phyloP scores from a whole-genome alignment of 129 eudicot species.

The Helichrysum umbraculigerum region DNA sequence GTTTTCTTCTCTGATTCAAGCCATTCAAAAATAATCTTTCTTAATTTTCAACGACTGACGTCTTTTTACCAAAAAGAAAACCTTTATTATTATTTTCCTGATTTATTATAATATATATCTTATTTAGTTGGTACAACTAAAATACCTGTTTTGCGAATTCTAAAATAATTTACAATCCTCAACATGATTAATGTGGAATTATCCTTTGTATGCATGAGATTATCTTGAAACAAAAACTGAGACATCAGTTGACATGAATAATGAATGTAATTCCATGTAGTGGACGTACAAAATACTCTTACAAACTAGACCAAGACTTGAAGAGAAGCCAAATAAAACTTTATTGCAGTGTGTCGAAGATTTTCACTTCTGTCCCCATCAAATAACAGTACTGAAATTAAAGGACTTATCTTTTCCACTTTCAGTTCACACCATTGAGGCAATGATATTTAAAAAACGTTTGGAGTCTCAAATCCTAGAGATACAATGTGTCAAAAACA shows the following conservation, averaged over 20 bases:
- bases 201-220: neutral
- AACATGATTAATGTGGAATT: neutral
- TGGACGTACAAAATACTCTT: conserved; percentile 9
- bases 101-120: too few relatives aligned
- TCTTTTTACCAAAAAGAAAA: too few relatives aligned
- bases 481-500: neutral
- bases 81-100: too few relatives aligned
- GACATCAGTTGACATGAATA: neutral
- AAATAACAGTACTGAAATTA: neutral
- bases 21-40: neutral
- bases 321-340: conserved; percentile 4
- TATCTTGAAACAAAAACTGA: neutral
- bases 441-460: neutral
- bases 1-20: neutral
- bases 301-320: conserved; percentile 10
- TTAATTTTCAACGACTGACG: neutral
- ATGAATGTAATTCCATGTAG: neutral
- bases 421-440: neutral
- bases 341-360: conserved; percentile 4
- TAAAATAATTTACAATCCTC: neutral
- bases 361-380: conserved; percentile 24
- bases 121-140: neutral
- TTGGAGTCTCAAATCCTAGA: neutral
- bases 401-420: neutral
- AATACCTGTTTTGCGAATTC: neutral